Evolutionary conservation across 495 filamentous ascomycete genomes (phyloP).

Genomic region (Hamigera avellanea): DNA sequence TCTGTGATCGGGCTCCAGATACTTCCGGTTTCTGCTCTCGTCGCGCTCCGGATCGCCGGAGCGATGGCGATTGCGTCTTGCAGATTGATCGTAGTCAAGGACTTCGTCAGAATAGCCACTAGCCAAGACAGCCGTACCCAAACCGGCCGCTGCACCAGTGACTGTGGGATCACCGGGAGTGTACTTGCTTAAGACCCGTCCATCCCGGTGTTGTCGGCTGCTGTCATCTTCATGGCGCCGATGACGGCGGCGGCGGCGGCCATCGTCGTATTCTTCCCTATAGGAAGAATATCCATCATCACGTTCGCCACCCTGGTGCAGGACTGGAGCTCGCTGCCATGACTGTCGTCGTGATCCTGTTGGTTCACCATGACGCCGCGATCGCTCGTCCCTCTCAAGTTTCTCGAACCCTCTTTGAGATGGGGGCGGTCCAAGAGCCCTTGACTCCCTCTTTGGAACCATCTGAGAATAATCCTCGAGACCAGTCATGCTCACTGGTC

Average conservation of each 20-base stretch:
- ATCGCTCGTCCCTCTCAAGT: constrained; percentile 28
- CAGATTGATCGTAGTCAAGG: constrained; percentile 21
- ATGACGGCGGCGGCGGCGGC: constrained; percentile 14
- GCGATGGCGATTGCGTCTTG: constrained; percentile 7
- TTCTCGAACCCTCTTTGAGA: constrained; percentile 53
- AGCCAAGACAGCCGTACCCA: constrained; percentile 30
- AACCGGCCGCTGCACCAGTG: constrained; percentile 16
- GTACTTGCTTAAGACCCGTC: constrained; percentile 13
- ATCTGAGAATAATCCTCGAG: constrained; percentile 44
- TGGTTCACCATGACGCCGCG: constrained; percentile 15
- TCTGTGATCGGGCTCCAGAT: background rate
- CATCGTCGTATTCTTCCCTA: constrained; percentile 15
- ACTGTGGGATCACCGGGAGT: constrained; percentile 9
- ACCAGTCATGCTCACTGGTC: constrained; percentile 53
- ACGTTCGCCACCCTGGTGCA: constrained; percentile 22
- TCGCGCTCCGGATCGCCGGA: constrained; percentile 3
- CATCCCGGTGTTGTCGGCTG: constrained; percentile 17
- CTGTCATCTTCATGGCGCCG: constrained; percentile 16
- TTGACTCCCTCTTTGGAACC: constrained; percentile 31
- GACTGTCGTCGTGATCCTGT: constrained; percentile 17
- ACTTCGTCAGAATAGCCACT: constrained; percentile 23
- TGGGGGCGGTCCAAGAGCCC: constrained; percentile 43
- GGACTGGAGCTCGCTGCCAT: constrained; percentile 23
- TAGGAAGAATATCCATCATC: constrained; percentile 27
- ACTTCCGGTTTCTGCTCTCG: background rate